Evolutionary conservation across 805 yeast species (phyloP).

Genomic region (Candida awuae): DNA sequence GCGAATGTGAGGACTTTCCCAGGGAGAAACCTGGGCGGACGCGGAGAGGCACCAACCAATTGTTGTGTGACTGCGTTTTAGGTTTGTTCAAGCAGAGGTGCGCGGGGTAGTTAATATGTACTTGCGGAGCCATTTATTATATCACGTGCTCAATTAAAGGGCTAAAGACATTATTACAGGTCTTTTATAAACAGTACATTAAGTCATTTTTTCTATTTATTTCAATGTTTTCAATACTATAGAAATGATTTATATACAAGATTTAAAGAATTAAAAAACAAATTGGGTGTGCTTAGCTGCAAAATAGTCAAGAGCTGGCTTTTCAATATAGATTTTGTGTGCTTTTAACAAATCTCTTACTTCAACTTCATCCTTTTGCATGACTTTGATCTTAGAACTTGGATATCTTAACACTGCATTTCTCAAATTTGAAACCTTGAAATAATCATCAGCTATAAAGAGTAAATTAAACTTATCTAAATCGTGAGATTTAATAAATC

Average conservation of each 20-base stretch:
- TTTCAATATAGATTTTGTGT: conserved; percentile 64
- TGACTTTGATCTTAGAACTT: conserved; percentile 47
- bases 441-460: conserved; percentile 52
- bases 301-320: conserved; percentile 60
- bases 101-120: too few species aligned
- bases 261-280: conserved; percentile 8
- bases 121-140: too few species aligned
- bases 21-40: not conserved
- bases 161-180: not conserved
- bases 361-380: conserved; percentile 69
- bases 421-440: conserved; percentile 44
- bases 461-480: conserved; percentile 48
- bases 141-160: not conserved
- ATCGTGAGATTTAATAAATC: conserved; percentile 40
- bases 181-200: not conserved
- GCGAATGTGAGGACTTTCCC: not conserved
- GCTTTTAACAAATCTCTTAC: conserved; percentile 82
- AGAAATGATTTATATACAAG: not conserved
- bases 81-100: not conserved
- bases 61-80: not conserved
- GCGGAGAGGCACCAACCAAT: not conserved
- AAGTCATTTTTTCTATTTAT: too few species aligned
- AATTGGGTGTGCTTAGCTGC: conserved; percentile 26
- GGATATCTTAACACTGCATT: conserved; percentile 47
- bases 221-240: not conserved